Conservation (phyloP, 148 eudicot genomes). For the Pharnaceum exiguum region DNA sequence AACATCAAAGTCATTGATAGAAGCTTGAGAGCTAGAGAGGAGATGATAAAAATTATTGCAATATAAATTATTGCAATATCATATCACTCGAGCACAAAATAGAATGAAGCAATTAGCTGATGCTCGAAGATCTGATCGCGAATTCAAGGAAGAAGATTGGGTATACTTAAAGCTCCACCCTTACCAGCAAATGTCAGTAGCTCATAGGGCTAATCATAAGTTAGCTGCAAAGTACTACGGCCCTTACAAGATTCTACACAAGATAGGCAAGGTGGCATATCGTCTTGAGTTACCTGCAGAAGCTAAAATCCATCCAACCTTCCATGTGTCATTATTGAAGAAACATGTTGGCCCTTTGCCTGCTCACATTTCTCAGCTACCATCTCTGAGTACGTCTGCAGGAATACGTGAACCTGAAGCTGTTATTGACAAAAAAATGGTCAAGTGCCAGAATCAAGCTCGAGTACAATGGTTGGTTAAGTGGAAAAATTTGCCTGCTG, state of each 20-base stretch:
- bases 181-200: background rate
- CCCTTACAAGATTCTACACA: background rate
- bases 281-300: background rate
- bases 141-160: background rate
- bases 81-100: background rate
- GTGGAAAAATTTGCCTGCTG: background rate
- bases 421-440: background rate
- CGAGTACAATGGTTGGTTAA: background rate
- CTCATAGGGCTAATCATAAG: background rate
- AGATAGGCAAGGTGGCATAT: background rate
- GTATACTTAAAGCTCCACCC: background rate
- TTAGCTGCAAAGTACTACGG: background rate
- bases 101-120: background rate
- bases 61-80: background rate
- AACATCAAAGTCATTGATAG: background rate
- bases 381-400: too few relatives aligned
- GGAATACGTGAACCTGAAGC: background rate
- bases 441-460: background rate
- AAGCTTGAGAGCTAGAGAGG: background rate
- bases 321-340: background rate
- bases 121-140: background rate
- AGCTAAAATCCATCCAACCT: background rate
- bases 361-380: background rate
- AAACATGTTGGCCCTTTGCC: background rate
- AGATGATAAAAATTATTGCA: background rate